Conservation (phyloP, 306 rosid species). For the Sicyos edulis region DNA sequence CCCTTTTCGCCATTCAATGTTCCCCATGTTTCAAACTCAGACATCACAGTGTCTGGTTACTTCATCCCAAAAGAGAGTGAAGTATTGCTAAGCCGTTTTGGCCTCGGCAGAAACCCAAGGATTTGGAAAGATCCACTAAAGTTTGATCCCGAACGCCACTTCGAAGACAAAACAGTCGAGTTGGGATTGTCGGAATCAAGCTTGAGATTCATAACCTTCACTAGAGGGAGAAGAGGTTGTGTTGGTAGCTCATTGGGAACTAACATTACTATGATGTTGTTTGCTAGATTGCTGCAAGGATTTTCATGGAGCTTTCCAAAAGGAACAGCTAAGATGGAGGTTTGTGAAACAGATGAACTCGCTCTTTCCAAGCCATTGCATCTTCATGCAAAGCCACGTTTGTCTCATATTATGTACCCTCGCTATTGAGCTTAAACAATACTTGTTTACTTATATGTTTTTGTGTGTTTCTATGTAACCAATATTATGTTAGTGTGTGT, state of each 20-base stretch:
- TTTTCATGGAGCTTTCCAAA: constrained; percentile 6
- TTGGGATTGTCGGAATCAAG: not conserved
- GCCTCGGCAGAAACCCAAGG: not conserved
- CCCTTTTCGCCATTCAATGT: not conserved
- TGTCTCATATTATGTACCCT: not conserved
- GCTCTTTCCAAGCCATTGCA: not conserved
- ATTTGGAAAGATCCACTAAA: not conserved
- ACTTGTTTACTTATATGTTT: no score
- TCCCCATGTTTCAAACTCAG: not conserved
- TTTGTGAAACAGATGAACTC: not conserved
- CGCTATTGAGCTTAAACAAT: not conserved
- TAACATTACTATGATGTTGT: not conserved
- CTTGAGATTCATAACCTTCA: not conserved
- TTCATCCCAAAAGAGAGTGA: constrained; percentile 1
- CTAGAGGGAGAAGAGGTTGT: not conserved
- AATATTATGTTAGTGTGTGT: no score
- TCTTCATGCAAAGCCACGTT: not conserved
- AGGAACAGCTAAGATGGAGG: not conserved
- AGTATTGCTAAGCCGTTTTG: not conserved
- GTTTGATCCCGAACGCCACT: not conserved
- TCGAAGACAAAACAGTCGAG: not conserved
- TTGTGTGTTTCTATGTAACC: no score
- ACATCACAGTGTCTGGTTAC: not conserved
- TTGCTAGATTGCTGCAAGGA: not conserved
- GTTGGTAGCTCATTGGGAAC: not conserved